These are phyloP conservation scores for Hypoxylon lenormandii DNA, from an alignment of 495 filamentous ascomycete genomes.

Conservation along the genomic window DNA sequence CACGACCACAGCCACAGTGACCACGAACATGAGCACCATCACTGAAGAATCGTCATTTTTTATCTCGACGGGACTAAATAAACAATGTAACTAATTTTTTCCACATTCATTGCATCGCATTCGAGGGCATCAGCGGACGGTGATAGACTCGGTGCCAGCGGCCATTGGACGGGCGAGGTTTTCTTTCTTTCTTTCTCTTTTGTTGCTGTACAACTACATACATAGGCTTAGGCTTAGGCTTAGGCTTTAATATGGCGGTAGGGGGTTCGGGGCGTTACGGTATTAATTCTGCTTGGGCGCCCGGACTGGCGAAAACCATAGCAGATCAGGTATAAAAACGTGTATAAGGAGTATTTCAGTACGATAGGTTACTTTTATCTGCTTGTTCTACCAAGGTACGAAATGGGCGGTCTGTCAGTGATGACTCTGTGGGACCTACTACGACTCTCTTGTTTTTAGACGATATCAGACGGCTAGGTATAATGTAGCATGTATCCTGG, in stretches of 20 bases:
- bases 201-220: conserved; percentile 9
- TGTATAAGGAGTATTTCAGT: conserved; percentile 4
- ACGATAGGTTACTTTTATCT: not conserved
- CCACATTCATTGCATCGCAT: conserved; percentile 25
- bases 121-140: conserved; percentile 1
- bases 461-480: no score
- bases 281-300: conserved; percentile 11
- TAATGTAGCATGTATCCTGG: no score
- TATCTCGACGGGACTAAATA: not conserved
- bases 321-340: conserved; percentile 20
- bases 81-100: conserved; percentile 1
- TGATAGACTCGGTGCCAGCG: not conserved
- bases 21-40: not conserved
- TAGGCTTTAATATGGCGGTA: conserved; percentile 17
- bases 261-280: conserved; percentile 15
- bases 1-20: conserved; percentile 2
- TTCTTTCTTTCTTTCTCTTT: conserved; percentile 19
- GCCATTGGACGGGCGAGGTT: not conserved
- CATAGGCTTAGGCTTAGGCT: not conserved
- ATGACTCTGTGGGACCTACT: no score
- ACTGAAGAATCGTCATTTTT: not conserved
- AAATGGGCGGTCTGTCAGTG: no score
- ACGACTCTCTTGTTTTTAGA: no score
- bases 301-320: not conserved
- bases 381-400: not conserved